These are phyloP conservation scores for Cardiospermum halicacabum DNA, from an alignment of 345 rosid genomes.

Conservation along the genomic window DNA sequence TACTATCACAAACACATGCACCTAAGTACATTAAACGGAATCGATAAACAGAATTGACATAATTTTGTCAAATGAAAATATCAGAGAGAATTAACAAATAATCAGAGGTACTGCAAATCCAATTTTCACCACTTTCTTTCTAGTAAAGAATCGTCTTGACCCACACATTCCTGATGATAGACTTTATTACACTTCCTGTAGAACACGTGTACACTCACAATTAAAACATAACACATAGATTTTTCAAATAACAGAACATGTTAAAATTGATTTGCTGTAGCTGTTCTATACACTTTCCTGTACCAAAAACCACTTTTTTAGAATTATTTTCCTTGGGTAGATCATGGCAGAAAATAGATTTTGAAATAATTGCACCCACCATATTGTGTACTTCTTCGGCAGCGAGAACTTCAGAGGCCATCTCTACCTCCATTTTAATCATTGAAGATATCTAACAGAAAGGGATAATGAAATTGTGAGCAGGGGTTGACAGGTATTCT, in stretches of 20 bases:
- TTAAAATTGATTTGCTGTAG: conserved; percentile 79
- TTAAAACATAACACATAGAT: too few relatives aligned
- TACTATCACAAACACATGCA: too few relatives aligned
- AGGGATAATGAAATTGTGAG: conserved; percentile 6
- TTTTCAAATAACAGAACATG: too few relatives aligned
- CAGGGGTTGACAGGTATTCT: neutral
- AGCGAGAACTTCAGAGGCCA: conserved; percentile 93
- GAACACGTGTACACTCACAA: conserved; percentile 79
- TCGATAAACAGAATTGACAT: too few relatives aligned
- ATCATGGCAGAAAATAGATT: conserved; percentile 2
- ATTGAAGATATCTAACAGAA: conserved; percentile 77
- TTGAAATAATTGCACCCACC: conserved; percentile 37
- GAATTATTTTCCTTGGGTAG: neutral
- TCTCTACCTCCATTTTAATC: conserved; percentile 94
- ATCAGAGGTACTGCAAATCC: conserved; percentile 35
- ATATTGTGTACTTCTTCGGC: conserved; percentile 79
- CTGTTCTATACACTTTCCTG: conserved; percentile 82
- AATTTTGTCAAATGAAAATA: too few relatives aligned
- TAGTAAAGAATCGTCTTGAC: conserved; percentile 29
- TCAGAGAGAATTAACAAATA: too few relatives aligned
- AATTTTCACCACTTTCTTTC: conserved; percentile 22
- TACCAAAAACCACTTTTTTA: conserved; percentile 17
- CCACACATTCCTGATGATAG: conserved; percentile 40
- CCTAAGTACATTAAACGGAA: too few relatives aligned
- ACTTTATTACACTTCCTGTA: conserved; percentile 45